Evolutionary conservation across 495 filamentous ascomycete genomes (phyloP), one percentile per base, ranked within the genome.

Genomic region (Penicillium cinerascens): DNA sequence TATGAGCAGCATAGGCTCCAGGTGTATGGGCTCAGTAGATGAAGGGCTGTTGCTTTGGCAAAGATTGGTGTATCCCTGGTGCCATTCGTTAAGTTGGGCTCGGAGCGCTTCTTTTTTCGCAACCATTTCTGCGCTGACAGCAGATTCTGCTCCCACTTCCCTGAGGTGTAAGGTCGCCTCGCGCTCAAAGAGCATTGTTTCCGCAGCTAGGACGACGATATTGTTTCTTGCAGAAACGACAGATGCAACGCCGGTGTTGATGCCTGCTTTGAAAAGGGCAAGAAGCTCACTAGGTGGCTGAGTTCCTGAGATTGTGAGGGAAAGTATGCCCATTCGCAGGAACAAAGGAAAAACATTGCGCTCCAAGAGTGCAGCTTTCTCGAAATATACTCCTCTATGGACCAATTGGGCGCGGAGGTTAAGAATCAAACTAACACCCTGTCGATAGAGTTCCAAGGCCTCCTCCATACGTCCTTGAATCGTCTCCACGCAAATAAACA

Each of bases 401-500:
- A n/a, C n/a, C n/a, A 47, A 33, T 42, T 56, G 46, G 16, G 38
- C 21, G n/a, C 61, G 59, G 13, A 69, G 36, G 7, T 56, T 48
- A 21, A 52, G 22, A 18, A 70, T 61, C 13, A 70, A 25, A 8
- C 25, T 46, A 0, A 65, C 41, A 1, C 68, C 64, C 18, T 69
- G 59, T 7, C 38, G 11, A 40, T 62, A 65, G 1, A 71, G 52
- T 36, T 54, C 36, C 3, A 66, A 39, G 10, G 61, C 65, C 23
- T 65, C 59, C 26, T 61, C 52, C 37, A 62, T 37, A 22, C 76
- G 75, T 13, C 71, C 74, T 50, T 78, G 76, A 48, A 81, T 66
- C 20, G 76, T 65, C 58, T 82, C 79, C 37, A 82, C 73, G 49
- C 74, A 78, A 11, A 80, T 71, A 44, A 80, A 82, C 4, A 82